These are phyloP conservation scores for Nymphaea thermarum DNA, from an alignment of 164 flowering plant species.

Conservation along the genomic window DNA sequence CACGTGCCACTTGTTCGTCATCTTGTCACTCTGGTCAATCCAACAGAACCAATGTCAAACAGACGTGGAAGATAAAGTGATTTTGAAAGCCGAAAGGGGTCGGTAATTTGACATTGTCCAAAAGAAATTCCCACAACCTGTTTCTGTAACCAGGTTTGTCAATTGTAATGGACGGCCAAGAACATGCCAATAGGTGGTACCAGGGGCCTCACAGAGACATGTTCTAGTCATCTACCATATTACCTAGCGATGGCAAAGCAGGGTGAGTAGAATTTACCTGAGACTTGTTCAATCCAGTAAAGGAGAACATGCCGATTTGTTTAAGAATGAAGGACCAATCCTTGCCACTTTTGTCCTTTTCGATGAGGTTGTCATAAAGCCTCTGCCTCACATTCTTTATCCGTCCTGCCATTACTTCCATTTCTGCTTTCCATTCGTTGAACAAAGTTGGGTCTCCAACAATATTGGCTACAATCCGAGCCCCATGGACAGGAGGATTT, in stretches of 20 bases:
- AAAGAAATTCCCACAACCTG: too few relatives aligned
- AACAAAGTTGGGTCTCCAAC: slow-evolving; percentile 78
- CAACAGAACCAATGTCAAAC: slow-evolving; percentile 2
- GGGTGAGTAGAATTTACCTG: slow-evolving; percentile 43
- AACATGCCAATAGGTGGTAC: too few relatives aligned
- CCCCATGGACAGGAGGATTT: slow-evolving; percentile 95
- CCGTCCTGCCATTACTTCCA: slow-evolving; percentile 97
- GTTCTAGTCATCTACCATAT: neutral
- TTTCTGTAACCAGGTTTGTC: too few relatives aligned
- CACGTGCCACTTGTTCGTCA: slow-evolving; percentile 95
- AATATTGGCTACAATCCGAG: slow-evolving; percentile 83
- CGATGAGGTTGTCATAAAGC: slow-evolving; percentile 51
- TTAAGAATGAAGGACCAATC: slow-evolving; percentile 91
- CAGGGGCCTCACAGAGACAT: too few relatives aligned
- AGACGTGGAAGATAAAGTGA: neutral
- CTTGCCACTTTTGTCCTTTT: slow-evolving; percentile 82
- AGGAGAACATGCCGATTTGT: slow-evolving; percentile 99
- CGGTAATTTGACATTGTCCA: too few relatives aligned
- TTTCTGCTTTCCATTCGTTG: slow-evolving; percentile 88
- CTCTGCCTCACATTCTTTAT: slow-evolving; percentile 85
- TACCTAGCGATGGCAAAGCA: neutral
- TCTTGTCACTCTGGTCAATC: slow-evolving; percentile 65
- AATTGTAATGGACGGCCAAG: too few relatives aligned
- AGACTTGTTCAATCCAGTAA: slow-evolving; percentile 85
- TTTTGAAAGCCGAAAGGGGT: neutral